Evolutionary conservation across 208 protist species (phyloP).

Genomic region (Acanthamoeba culbertsoni): DNA sequence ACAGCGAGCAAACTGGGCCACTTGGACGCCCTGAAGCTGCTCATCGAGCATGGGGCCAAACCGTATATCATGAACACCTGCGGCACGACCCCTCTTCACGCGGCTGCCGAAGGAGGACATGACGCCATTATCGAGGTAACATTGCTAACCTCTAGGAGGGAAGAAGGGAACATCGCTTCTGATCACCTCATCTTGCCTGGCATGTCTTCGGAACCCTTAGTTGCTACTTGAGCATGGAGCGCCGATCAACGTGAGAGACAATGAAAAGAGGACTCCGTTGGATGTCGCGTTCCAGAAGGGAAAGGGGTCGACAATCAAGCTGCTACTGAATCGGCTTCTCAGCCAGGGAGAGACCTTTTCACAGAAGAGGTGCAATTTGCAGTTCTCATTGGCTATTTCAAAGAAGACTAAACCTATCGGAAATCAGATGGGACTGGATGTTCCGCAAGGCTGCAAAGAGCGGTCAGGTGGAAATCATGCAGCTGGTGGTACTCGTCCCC

Average conservation of each 20-base stretch:
- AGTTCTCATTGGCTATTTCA: not conserved
- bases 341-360: not conserved
- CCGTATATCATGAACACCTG: slow-evolving; percentile 13
- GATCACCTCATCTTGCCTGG: not conserved
- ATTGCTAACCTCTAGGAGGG: too few relatives aligned
- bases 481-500: not conserved
- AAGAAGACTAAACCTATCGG: not conserved
- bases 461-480: not conserved
- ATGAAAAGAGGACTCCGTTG: not conserved
- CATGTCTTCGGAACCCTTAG: not conserved
- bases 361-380: not conserved
- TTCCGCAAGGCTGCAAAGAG: not conserved
- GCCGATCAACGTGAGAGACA: not conserved
- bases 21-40: not conserved
- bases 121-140: not conserved
- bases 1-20: slow-evolving; percentile 11
- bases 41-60: slow-evolving; percentile 30
- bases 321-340: not conserved
- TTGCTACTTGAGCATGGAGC: not conserved
- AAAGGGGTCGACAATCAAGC: not conserved
- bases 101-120: not conserved
- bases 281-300: slow-evolving; percentile 28
- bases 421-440: slow-evolving; percentile 27
- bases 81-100: not conserved
- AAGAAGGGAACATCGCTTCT: too few relatives aligned